Conservation (phyloP, 768 basidiomycete genomes). For the Tulasnella sp. region DNA sequence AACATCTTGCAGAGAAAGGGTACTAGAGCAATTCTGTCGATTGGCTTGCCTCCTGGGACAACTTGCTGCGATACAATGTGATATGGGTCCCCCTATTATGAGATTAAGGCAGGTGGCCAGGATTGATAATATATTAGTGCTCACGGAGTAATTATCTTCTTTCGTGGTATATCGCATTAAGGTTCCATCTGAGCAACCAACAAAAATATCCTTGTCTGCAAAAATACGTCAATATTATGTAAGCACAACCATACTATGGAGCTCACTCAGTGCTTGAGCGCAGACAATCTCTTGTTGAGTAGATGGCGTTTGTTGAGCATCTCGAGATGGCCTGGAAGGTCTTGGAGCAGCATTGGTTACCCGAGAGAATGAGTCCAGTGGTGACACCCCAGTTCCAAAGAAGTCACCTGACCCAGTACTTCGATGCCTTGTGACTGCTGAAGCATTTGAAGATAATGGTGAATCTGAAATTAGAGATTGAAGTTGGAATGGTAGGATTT, state of each 20-base stretch:
- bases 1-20: constrained; percentile 63
- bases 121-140: no score
- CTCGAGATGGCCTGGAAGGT: constrained; percentile 24
- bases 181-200: constrained; percentile 76
- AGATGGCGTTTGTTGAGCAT: constrained; percentile 6
- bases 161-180: constrained; percentile 67
- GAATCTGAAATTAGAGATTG: constrained; percentile 35
- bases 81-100: constrained; percentile 49
- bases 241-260: no score
- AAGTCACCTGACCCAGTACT: constrained; percentile 8
- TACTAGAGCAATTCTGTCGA: constrained; percentile 70
- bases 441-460: no score
- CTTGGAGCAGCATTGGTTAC: constrained; percentile 35
- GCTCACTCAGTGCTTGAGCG: constrained; percentile 11
- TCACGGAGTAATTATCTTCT: constrained; percentile 38
- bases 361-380: constrained; percentile 17
- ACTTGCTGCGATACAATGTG: constrained; percentile 53
- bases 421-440: constrained; percentile 16
- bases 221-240: no score
- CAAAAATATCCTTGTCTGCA: constrained; percentile 73
- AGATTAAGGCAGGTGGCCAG: no score
- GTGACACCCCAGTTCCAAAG: constrained; percentile 18
- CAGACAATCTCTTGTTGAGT: constrained; percentile 1
- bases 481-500: constrained; percentile 51
- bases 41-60: constrained; percentile 51